These are phyloP conservation scores for Xerocomellus dryophilus DNA, from an alignment of 768 basidiomycete genomes.

Conservation along the genomic window DNA sequence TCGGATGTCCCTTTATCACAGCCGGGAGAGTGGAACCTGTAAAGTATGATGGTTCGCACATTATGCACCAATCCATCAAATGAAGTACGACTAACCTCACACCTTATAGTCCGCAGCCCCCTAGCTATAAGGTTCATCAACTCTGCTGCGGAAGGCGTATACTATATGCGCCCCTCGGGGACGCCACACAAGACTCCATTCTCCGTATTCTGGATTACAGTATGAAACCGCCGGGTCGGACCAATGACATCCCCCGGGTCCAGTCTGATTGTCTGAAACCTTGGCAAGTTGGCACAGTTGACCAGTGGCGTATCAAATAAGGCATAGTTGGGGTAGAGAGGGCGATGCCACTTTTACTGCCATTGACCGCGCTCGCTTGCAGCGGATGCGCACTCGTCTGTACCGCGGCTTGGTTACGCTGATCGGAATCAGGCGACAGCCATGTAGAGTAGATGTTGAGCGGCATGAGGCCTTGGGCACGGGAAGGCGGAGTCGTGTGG, in stretches of 20 bases:
- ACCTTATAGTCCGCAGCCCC: no score
- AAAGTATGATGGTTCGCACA: neutral
- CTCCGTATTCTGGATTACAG: constrained; percentile 12
- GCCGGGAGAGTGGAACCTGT: no score
- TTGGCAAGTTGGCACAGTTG: constrained; percentile 33
- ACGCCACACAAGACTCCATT: neutral
- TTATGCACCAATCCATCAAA: neutral
- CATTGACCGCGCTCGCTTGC: constrained; percentile 8
- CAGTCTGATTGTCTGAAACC: constrained; percentile 42
- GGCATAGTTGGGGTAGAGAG: constrained; percentile 57
- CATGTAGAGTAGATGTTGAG: constrained; percentile 41
- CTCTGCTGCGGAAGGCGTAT: neutral
- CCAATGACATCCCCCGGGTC: constrained; percentile 60
- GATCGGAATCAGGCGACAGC: neutral
- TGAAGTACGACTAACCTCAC: no score
- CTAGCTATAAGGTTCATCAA: no score
- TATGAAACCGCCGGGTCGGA: constrained; percentile 60
- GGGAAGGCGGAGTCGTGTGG: no score
- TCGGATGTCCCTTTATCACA: neutral
- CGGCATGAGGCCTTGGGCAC: constrained; percentile 36
- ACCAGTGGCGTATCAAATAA: constrained; percentile 46
- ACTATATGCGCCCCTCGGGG: neutral
- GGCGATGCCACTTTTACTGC: no score
- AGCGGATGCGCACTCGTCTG: constrained; percentile 38
- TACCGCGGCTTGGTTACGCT: constrained; percentile 35